phyloP scores from a whole-genome alignment of 1,284 basidiomycete genomes.

The Cystobasidiaceae sp. region DNA sequence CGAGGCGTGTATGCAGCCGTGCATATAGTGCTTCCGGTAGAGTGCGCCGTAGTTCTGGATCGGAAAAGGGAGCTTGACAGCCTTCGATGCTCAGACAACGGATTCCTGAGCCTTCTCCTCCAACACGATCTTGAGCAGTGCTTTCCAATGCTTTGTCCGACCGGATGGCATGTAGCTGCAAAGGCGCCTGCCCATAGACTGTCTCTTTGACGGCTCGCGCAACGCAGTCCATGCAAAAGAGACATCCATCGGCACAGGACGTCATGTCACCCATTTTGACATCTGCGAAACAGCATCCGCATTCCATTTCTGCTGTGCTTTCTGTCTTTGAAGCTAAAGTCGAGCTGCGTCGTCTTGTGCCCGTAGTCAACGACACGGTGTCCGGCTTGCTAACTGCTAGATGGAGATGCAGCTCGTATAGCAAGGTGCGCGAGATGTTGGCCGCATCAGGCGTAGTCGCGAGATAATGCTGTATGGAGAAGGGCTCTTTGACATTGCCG shows the following conservation, averaged over 20 bases:
- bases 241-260: conserved; percentile 12
- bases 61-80: conserved; percentile 25
- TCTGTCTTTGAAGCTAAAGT: not conserved
- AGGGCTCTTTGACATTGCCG: no score
- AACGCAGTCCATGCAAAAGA: conserved; percentile 21
- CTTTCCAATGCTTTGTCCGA: not conserved
- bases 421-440: conserved; percentile 9
- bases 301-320: conserved; percentile 7
- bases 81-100: conserved; percentile 24
- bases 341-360: not conserved
- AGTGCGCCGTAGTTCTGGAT: conserved; percentile 6
- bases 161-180: not conserved
- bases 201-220: conserved; percentile 10
- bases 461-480: conserved; percentile 1
- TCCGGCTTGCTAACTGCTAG: not conserved
- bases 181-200: conserved; percentile 16
- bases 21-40: conserved; percentile 1
- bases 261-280: not conserved
- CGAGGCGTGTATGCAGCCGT: not conserved
- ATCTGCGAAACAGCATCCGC: conserved; percentile 27
- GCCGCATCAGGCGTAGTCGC: not conserved
- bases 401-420: conserved; percentile 25
- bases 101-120: conserved; percentile 12
- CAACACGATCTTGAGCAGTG: not conserved
- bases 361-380: not conserved